A percentile compares a stretch with the other conserved stretches of the same genome.
phyloP scores from a whole-genome alignment of 352 stramenopile genomes.

The Phytophthora cactorum region DNA sequence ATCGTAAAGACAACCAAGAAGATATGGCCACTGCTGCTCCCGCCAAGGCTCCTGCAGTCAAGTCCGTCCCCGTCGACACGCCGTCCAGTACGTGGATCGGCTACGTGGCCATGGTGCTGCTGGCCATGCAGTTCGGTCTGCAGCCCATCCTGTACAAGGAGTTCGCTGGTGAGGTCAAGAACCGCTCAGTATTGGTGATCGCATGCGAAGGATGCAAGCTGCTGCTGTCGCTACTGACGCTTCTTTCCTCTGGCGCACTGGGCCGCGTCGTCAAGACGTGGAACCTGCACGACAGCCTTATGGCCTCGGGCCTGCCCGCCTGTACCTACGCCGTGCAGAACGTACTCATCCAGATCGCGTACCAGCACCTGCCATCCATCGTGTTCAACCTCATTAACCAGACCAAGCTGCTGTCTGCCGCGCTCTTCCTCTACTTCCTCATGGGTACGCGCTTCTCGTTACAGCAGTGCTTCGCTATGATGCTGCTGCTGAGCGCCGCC shows the following conservation, averaged over 20 bases:
- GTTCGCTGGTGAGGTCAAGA: slow-evolving; percentile 59
- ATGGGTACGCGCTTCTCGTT: slow-evolving; percentile 73
- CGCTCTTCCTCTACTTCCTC: slow-evolving; percentile 82
- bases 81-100: slow-evolving; percentile 34
- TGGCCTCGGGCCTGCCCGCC: slow-evolving; percentile 74
- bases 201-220: slow-evolving; percentile 79
- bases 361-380: slow-evolving; percentile 83
- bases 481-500: slow-evolving; percentile 69
- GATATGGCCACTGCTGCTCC: slow-evolving; percentile 16
- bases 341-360: slow-evolving; percentile 83
- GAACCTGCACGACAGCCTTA: slow-evolving; percentile 47
- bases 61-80: slow-evolving; percentile 21
- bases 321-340: slow-evolving; percentile 91
- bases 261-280: slow-evolving; percentile 55
- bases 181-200: slow-evolving; percentile 78
- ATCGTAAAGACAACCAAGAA: slow-evolving; percentile 2
- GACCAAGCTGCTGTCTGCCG: slow-evolving; percentile 86
- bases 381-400: slow-evolving; percentile 91
- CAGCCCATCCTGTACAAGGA: slow-evolving; percentile 88
- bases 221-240: slow-evolving; percentile 54
- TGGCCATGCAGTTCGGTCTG: slow-evolving; percentile 84
- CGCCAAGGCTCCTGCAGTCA: slow-evolving; percentile 20
- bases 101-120: slow-evolving; percentile 63
- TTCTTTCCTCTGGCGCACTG: slow-evolving; percentile 47
- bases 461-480: slow-evolving; percentile 78